Conservation (phyloP, 1,284 basidiomycete genomes). For the Stereum hirsutum region DNA sequence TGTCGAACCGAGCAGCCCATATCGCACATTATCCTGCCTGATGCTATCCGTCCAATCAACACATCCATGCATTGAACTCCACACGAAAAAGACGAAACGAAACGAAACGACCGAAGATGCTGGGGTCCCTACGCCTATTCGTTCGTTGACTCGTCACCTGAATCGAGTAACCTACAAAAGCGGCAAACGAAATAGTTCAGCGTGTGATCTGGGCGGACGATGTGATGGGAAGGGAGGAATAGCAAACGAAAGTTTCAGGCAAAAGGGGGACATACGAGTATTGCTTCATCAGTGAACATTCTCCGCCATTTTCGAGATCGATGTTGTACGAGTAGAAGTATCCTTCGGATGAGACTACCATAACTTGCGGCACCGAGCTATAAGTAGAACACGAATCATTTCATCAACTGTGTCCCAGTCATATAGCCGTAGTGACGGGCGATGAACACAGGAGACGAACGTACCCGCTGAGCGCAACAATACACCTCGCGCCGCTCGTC, state of each 20-base stretch:
- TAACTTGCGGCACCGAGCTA: slow-evolving; percentile 91
- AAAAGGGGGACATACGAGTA: slow-evolving; percentile 54
- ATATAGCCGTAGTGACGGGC: too few relatives aligned
- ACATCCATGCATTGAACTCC: too few relatives aligned
- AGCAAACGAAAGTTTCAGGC: background rate
- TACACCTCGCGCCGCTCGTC: slow-evolving; percentile 68
- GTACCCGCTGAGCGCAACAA: slow-evolving; percentile 82
- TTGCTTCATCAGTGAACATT: slow-evolving; percentile 92
- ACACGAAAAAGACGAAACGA: too few relatives aligned
- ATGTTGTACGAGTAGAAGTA: slow-evolving; percentile 95
- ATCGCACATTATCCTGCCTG: too few relatives aligned
- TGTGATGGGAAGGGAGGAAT: background rate
- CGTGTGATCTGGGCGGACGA: background rate
- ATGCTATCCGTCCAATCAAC: too few relatives aligned
- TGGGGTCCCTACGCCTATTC: too few relatives aligned
- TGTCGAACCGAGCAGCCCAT: too few relatives aligned
- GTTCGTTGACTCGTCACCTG: slow-evolving; percentile 11
- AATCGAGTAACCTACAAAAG: background rate
- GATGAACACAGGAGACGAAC: slow-evolving; percentile 22
- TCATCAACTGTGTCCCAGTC: too few relatives aligned
- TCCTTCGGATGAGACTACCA: slow-evolving; percentile 94
- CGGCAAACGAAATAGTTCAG: background rate
- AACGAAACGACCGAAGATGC: too few relatives aligned
- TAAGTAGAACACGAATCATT: too few relatives aligned
- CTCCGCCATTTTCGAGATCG: slow-evolving; percentile 93